phyloP scores from a whole-genome alignment of 495 filamentous ascomycete genomes.

The Usnea hakonensis region DNA sequence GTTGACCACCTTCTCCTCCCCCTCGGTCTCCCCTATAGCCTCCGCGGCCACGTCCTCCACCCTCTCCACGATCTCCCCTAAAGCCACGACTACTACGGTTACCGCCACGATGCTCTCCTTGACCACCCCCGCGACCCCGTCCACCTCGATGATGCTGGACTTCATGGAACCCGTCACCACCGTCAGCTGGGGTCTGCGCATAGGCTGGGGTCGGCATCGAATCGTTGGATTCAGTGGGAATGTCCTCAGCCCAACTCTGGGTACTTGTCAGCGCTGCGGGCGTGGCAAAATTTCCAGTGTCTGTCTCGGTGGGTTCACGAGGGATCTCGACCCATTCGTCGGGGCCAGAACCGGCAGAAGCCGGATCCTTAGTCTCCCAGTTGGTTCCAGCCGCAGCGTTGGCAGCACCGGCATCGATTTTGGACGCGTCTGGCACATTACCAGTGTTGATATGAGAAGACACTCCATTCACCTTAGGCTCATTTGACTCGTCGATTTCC shows the following conservation, averaged over 20 bases:
- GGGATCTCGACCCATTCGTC: conserved; percentile 75
- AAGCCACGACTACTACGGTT: conserved; percentile 50
- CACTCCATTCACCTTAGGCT: conserved; percentile 29
- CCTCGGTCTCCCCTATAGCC: conserved; percentile 60
- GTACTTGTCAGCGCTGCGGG: conserved; percentile 46
- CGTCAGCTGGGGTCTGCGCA: conserved; percentile 33
- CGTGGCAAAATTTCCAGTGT: conserved; percentile 54
- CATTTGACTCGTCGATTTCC: conserved; percentile 47
- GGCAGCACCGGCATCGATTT: conserved; percentile 51
- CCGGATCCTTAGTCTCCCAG: conserved; percentile 49
- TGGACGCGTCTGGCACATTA: conserved; percentile 41
- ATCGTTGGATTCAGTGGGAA: conserved; percentile 31
- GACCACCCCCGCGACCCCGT: conserved; percentile 41
- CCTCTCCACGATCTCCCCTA: conserved; percentile 38
- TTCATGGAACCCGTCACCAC: conserved; percentile 62
- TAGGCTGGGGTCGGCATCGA: conserved; percentile 21
- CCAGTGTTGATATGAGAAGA: conserved; percentile 36
- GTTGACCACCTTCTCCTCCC: conserved; percentile 45
- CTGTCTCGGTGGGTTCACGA: conserved; percentile 66
- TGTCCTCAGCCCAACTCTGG: conserved; percentile 64
- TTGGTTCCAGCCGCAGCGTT: conserved; percentile 62
- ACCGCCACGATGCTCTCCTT: conserved; percentile 47
- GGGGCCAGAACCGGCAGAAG: conserved; percentile 30
- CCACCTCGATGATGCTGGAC: conserved; percentile 48
- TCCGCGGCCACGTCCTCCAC: conserved; percentile 56